A percentile compares a stretch with the other conserved stretches of the same genome.
Evolutionary conservation across 805 yeast genomes (phyloP).

Genomic region (Wickerhamiella spandovensis): DNA sequence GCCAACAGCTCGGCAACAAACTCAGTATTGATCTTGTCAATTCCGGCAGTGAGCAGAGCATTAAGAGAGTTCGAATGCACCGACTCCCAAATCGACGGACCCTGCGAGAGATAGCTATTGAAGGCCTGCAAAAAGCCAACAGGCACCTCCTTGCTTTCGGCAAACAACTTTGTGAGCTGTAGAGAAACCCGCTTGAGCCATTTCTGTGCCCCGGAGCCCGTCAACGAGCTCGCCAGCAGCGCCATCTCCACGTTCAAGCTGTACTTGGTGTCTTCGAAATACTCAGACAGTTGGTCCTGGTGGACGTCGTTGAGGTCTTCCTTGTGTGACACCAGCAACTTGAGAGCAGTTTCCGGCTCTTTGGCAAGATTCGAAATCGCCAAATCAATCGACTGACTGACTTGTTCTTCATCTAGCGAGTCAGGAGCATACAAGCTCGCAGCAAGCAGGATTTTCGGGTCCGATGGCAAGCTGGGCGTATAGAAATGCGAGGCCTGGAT

Average conservation of each 20-base stretch:
- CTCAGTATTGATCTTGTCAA: conserved; percentile 1
- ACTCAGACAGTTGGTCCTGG: conserved; percentile 2
- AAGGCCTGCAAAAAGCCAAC: background rate
- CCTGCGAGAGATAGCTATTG: background rate
- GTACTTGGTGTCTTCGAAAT: conserved; percentile 5
- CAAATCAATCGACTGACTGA: background rate
- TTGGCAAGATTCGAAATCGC: background rate
- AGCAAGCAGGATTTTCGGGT: conserved; percentile 9
- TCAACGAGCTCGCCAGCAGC: background rate
- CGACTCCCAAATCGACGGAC: conserved; percentile 9
- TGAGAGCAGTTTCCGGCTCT: background rate
- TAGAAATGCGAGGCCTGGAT: conserved; percentile 9
- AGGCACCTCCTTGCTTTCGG: conserved; percentile 5
- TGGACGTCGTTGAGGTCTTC: conserved; percentile 1
- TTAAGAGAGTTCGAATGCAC: conserved; percentile 16
- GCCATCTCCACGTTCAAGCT: background rate
- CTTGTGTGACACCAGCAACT: background rate
- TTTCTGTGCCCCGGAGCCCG: background rate
- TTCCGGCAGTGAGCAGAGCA: conserved; percentile 21
- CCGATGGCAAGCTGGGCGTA: conserved; percentile 1
- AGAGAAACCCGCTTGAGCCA: conserved; percentile 14
- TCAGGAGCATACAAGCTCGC: conserved; percentile 11
- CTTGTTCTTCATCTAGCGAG: conserved; percentile 1
- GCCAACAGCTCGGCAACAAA: background rate
- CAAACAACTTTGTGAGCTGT: conserved; percentile 11